These are phyloP conservation scores for Floccularia luteovirens DNA, from an alignment of 768 basidiomycete genomes.

Conservation along the genomic window DNA sequence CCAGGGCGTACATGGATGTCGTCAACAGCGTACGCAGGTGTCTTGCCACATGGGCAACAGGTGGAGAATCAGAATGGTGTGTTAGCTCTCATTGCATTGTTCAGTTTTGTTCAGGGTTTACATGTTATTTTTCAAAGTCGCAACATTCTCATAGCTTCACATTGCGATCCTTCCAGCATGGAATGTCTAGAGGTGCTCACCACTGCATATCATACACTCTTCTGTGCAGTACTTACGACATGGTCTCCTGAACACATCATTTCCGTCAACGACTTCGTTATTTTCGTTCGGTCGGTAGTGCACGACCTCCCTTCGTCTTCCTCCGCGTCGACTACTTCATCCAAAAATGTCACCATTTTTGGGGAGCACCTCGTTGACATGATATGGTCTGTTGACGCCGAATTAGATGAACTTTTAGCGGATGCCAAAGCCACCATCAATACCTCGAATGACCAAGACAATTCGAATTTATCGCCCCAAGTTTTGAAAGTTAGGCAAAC, in stretches of 20 bases:
- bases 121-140: slow-evolving; percentile 35
- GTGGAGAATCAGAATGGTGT: slow-evolving; percentile 60
- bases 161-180: slow-evolving; percentile 50
- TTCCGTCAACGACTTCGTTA: slow-evolving; percentile 41
- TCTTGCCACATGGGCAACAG: slow-evolving; percentile 46
- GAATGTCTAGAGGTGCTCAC: slow-evolving; percentile 48
- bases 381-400: slow-evolving; percentile 74
- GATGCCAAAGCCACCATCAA: slow-evolving; percentile 42
- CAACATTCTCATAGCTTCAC: slow-evolving; percentile 49
- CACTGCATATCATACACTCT: slow-evolving; percentile 62
- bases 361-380: slow-evolving; percentile 73
- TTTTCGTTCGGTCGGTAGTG: slow-evolving; percentile 59
- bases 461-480: slow-evolving; percentile 11
- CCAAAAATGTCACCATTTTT: slow-evolving; percentile 36
- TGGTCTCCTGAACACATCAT: slow-evolving; percentile 45
- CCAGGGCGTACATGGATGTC: no score
- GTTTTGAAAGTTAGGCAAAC: slow-evolving; percentile 32
- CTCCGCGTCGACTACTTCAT: slow-evolving; percentile 41
- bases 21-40: slow-evolving; percentile 42
- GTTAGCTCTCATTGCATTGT: slow-evolving; percentile 10
- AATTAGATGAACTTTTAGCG: slow-evolving; percentile 61
- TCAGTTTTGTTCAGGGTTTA: slow-evolving; percentile 9
- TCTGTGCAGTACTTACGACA: slow-evolving; percentile 49
- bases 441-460: slow-evolving; percentile 23
- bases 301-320: slow-evolving; percentile 65